Evolutionary conservation across 495 filamentous ascomycete species (phyloP).

Genomic region (Lepraria neglecta): DNA sequence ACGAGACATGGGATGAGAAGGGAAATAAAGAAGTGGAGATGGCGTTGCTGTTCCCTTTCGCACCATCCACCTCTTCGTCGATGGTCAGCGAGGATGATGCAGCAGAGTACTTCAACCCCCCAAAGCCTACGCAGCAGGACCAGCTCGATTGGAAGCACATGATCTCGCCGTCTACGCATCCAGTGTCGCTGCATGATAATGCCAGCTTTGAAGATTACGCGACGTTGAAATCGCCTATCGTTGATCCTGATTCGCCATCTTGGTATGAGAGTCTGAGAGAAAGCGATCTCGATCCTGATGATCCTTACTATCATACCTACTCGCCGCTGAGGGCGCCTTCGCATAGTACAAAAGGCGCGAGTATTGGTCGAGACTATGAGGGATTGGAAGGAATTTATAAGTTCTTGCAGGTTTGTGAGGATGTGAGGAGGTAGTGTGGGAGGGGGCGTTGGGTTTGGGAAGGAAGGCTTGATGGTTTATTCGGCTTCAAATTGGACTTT

Average conservation of each 20-base stretch:
- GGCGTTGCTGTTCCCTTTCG: constrained; percentile 80
- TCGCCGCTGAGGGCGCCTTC: constrained; percentile 7
- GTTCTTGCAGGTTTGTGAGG: constrained; percentile 82
- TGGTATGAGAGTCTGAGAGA: constrained; percentile 34
- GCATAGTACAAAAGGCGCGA: constrained; percentile 40
- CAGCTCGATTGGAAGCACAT: constrained; percentile 53
- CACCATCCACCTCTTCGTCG: constrained; percentile 41
- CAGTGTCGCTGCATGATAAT: constrained; percentile 27
- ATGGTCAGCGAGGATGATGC: constrained; percentile 16
- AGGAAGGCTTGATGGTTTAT: background rate
- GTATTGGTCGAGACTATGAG: constrained; percentile 51
- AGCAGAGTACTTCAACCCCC: constrained; percentile 27
- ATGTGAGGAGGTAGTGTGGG: constrained; percentile 37
- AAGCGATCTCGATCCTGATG: constrained; percentile 35
- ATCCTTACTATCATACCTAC: constrained; percentile 30
- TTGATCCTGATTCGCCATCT: constrained; percentile 19
- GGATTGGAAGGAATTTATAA: constrained; percentile 79
- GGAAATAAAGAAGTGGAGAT: constrained; percentile 53
- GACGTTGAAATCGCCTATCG: constrained; percentile 17
- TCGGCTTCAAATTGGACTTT: constrained; percentile 3
- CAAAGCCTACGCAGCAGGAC: constrained; percentile 29
- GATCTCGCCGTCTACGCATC: constrained; percentile 39
- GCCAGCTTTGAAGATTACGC: constrained; percentile 18
- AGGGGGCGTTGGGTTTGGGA: background rate
- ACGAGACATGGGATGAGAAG: constrained; percentile 57